These are phyloP conservation scores for Evansstolkia leycettana DNA, from an alignment of 495 filamentous ascomycete species.

Conservation along the genomic window DNA sequence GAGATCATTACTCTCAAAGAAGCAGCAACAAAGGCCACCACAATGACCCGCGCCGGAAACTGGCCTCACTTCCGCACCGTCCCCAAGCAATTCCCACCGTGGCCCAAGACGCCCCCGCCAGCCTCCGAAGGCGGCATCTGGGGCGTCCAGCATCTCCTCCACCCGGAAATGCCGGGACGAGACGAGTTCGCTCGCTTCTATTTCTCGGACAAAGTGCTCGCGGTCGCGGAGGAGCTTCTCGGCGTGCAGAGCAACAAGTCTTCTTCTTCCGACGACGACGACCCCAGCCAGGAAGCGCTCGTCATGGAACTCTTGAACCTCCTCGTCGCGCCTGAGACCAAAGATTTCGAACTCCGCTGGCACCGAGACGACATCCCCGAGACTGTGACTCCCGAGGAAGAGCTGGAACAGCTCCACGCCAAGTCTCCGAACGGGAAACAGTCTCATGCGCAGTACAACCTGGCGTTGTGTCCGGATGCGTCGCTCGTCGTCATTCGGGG, in stretches of 20 bases:
- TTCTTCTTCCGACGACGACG: constrained; percentile 10
- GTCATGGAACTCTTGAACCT: constrained; percentile 76
- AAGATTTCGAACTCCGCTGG: constrained; percentile 59
- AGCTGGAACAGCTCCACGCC: constrained; percentile 27
- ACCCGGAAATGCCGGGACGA: constrained; percentile 49
- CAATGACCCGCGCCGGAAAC: constrained; percentile 42
- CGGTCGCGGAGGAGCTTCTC: constrained; percentile 44
- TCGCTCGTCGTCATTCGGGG: constrained; percentile 61
- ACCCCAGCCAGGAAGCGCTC: constrained; percentile 30
- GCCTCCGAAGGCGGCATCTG: constrained; percentile 55
- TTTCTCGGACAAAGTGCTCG: constrained; percentile 48
- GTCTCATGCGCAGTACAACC: constrained; percentile 68
- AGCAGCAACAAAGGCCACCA: constrained; percentile 39
- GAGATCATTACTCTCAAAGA: constrained; percentile 27
- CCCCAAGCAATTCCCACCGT: constrained; percentile 79
- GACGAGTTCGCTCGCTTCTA: constrained; percentile 48
- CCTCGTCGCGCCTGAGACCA: constrained; percentile 50
- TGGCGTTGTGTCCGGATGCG: constrained; percentile 55
- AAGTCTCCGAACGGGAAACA: constrained; percentile 34
- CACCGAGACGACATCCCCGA: constrained; percentile 66
- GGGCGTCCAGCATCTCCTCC: constrained; percentile 75
- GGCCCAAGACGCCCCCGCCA: constrained; percentile 39
- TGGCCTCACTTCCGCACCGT: constrained; percentile 76
- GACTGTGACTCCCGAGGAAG: constrained; percentile 41
- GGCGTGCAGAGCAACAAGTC: constrained; percentile 15